Base-by-base conservation (phyloP, 2,329 filamentous ascomycete genomes). In the Alternaria sp. region DNA sequence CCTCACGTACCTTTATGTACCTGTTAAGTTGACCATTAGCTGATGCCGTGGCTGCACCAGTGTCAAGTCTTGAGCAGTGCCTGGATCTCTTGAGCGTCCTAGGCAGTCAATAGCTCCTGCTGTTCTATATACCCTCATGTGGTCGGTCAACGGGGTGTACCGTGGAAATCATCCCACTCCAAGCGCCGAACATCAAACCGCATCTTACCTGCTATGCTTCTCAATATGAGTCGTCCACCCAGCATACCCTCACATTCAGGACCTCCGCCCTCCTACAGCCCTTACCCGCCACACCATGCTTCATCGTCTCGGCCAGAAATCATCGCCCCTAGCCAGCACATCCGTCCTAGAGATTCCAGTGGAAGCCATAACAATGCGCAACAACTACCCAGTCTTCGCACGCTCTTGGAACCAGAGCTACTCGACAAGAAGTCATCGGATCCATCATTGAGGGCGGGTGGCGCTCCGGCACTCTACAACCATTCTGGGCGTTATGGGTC, bases 211-310 rank as follows among this genome's bases (percentile, higher is more conserved):
- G 68, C 66, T 62, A 77, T 76, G 73, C 70, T 77, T 72, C 91
- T 91, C 51, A 84, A 90, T 41, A 93, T 96, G 68, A 92, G 96
- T 72, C 93, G 92, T 22, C 91, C 96, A 76, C 85, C 85, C 2
- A 93, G 96, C 56, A 96, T 96, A 75, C 92, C 93, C 1, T 91
- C 92, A 71, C 96, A 93, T 91, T 69, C 71, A 63, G 73, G 70
- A 30, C 73, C 73, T 66, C 67, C 70, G 38, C 59, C 68, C 11
- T 71, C 71, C 43, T 73, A 75, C 66, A 67, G 57, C 59, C 62
- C 70, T 32, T 76, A 75, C 59, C 66, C 72, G 59, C 62, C 65
- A 57, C 59, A 69, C 49, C 67, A 61, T 64, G 70, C 66, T 54
- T 66, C 69, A 54, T 62, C 68, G 8, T 73, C 73, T 51, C 72